These are phyloP conservation scores for Candida arabinofermentans DNA, from an alignment of 805 yeast species.

Conservation along the genomic window DNA sequence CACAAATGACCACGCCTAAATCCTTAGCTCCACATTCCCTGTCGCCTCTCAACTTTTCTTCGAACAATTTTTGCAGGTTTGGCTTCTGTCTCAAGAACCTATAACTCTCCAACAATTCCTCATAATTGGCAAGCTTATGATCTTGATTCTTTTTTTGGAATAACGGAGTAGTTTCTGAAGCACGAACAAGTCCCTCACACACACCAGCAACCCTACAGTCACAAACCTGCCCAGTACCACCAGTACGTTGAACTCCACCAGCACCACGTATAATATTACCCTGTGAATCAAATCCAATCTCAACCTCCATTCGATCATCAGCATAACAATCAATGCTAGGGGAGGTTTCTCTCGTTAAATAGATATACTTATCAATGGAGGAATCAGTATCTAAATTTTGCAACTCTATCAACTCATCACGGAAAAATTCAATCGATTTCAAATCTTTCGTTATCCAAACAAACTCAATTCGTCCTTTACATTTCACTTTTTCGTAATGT, in stretches of 20 bases:
- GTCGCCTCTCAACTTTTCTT: not conserved
- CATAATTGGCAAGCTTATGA: conserved; percentile 15
- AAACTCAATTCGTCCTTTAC: conserved; percentile 30
- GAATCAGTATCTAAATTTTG: conserved; percentile 12
- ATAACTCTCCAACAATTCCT: not conserved
- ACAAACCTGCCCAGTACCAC: conserved; percentile 4
- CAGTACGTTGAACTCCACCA: not conserved
- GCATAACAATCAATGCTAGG: not conserved
- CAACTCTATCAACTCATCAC: conserved; percentile 33
- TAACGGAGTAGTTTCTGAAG: not conserved
- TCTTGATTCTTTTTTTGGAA: not conserved
- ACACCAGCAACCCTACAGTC: conserved; percentile 1
- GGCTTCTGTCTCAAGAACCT: not conserved
- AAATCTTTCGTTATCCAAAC: conserved; percentile 43
- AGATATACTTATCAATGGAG: conserved; percentile 16
- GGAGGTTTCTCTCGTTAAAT: conserved; percentile 20
- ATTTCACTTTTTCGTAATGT: conserved; percentile 11
- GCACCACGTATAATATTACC: not conserved
- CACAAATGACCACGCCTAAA: conserved; percentile 52
- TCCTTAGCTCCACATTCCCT: conserved; percentile 22
- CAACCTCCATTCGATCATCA: not conserved
- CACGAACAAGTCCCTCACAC: not conserved
- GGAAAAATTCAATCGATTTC: conserved; percentile 41
- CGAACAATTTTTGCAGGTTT: not conserved
- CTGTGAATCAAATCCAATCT: not conserved